These are phyloP conservation scores for Pseudoneurospora amorphoporcata DNA, from an alignment of 495 filamentous ascomycete species.

Conservation along the genomic window DNA sequence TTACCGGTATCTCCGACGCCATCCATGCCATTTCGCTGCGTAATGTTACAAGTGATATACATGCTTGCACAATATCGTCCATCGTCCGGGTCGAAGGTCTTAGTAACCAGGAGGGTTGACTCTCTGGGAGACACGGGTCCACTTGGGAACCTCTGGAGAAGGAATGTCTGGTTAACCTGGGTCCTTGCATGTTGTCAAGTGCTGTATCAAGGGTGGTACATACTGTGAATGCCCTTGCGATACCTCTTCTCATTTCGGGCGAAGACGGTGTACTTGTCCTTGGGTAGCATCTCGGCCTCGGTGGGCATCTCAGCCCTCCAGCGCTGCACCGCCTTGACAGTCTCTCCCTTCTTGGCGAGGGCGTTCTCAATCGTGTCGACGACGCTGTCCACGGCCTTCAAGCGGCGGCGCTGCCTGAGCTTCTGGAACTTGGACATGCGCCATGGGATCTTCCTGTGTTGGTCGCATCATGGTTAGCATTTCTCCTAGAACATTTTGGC, in stretches of 20 bases:
- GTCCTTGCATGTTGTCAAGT: not conserved
- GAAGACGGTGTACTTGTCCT: slow-evolving; percentile 97
- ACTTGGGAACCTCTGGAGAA: slow-evolving; percentile 74
- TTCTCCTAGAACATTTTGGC: not conserved
- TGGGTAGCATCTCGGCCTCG: slow-evolving; percentile 90
- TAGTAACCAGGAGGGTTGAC: slow-evolving; percentile 92
- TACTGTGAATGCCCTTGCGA: slow-evolving; percentile 94
- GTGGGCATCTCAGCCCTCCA: slow-evolving; percentile 95
- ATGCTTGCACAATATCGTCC: not conserved
- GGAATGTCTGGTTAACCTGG: slow-evolving; percentile 9
- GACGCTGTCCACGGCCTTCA: slow-evolving; percentile 75
- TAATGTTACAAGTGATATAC: slow-evolving; percentile 16
- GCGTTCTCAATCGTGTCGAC: slow-evolving; percentile 68
- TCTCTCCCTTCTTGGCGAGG: slow-evolving; percentile 58
- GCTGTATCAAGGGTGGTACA: slow-evolving; percentile 27
- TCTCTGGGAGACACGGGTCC: slow-evolving; percentile 88
- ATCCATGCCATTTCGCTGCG: slow-evolving; percentile 11
- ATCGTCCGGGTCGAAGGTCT: slow-evolving; percentile 10
- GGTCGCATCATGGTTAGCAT: not conserved
- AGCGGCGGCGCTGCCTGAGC: slow-evolving; percentile 73
- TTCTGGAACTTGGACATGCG: slow-evolving; percentile 87
- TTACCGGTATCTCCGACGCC: not conserved
- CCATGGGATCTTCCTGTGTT: slow-evolving; percentile 89
- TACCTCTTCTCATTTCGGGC: slow-evolving; percentile 92
- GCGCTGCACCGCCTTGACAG: slow-evolving; percentile 60